phyloP scores from a whole-genome alignment of 2,329 filamentous ascomycete species.

The Colletotrichum paranaense region DNA sequence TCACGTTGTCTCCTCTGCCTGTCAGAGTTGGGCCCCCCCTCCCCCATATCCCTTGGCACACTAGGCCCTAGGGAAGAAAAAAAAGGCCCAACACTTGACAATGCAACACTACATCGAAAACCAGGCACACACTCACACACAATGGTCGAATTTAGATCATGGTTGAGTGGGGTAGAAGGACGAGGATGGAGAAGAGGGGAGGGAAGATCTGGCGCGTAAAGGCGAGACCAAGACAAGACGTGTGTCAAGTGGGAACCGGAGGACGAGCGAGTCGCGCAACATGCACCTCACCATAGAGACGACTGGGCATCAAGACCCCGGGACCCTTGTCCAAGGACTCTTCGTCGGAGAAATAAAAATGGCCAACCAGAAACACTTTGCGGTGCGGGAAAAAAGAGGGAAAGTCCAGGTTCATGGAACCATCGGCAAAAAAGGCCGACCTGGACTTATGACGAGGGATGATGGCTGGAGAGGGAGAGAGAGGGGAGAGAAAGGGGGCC shows the following conservation, averaged over 20 bases:
- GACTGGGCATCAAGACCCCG: not conserved
- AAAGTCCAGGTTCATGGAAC: not conserved
- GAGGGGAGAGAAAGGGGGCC: not conserved
- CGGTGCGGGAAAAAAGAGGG: no score
- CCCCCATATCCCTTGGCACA: not conserved
- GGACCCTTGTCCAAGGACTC: not conserved
- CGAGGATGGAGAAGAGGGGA: not conserved
- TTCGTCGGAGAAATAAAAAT: constrained; percentile 1
- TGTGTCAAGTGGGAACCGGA: constrained; percentile 28
- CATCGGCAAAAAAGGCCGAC: not conserved
- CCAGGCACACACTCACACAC: not conserved
- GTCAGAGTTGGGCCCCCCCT: not conserved
- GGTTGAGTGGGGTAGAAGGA: not conserved
- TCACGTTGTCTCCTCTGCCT: not conserved
- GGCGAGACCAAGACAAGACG: constrained; percentile 32
- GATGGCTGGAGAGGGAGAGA: not conserved
- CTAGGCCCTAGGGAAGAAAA: not conserved
- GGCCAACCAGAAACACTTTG: constrained; percentile 3
- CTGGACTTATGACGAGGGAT: not conserved
- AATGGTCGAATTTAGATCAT: not conserved
- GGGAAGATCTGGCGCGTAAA: not conserved
- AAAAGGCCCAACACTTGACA: not conserved
- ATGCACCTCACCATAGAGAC: not conserved
- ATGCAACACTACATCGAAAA: not conserved
- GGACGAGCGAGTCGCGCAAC: constrained; percentile 14